Conservation (phyloP, 306 rosid species). For the Sicyos edulis region DNA sequence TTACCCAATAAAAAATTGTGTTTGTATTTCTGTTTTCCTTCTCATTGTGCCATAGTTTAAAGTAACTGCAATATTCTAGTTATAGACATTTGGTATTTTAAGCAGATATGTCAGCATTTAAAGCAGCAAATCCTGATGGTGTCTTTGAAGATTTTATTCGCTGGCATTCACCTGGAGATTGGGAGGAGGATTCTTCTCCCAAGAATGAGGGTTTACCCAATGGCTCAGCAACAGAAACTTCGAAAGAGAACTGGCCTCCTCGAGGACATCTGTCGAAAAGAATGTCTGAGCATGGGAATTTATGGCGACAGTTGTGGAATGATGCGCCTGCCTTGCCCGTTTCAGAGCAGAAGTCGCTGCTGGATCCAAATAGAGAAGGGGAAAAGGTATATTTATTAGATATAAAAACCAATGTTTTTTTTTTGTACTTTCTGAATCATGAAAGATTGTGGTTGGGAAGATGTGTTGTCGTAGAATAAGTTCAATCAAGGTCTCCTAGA, state of each 20-base stretch:
- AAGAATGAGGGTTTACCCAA: slow-evolving; percentile 37
- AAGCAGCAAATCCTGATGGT: slow-evolving; percentile 93
- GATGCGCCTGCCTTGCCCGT: slow-evolving; percentile 64
- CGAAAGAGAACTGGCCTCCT: slow-evolving; percentile 67
- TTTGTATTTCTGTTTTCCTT: background rate
- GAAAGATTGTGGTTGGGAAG: background rate
- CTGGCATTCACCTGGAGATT: slow-evolving; percentile 99
- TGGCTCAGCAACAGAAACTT: slow-evolving; percentile 26
- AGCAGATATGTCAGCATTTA: slow-evolving; percentile 93
- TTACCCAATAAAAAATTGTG: background rate
- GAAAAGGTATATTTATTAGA: slow-evolving; percentile 57
- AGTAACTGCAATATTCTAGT: background rate
- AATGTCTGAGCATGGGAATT: slow-evolving; percentile 90
- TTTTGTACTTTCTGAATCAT: background rate
- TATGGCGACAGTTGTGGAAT: slow-evolving; percentile 86
- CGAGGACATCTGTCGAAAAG: slow-evolving; percentile 78
- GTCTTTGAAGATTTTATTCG: slow-evolving; percentile 91
- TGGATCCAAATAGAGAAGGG: slow-evolving; percentile 93
- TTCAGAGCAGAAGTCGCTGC: slow-evolving; percentile 82
- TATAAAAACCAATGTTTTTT: background rate
- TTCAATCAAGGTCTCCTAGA: background rate
- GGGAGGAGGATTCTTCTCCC: slow-evolving; percentile 49
- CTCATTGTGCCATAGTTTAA: slow-evolving; percentile 10
- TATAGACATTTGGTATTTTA: slow-evolving; percentile 25
- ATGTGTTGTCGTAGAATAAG: background rate